Conservation (phyloP, 768 basidiomycete genomes). For the Kwoniella europaea region DNA sequence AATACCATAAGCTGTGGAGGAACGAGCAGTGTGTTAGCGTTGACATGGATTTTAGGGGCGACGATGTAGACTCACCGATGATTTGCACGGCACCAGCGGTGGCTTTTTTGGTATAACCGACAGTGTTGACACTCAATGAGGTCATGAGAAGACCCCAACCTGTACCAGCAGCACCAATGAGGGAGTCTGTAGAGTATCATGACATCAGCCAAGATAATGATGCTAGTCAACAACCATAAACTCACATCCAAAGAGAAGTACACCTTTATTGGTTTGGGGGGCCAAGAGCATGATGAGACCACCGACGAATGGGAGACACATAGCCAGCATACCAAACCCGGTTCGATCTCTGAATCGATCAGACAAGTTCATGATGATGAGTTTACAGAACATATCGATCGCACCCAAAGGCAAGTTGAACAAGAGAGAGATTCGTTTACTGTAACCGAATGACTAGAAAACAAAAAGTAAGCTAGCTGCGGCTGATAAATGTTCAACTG, state of each 20-base stretch:
- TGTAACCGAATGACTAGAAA: conserved; percentile 8
- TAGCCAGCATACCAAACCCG: conserved; percentile 29
- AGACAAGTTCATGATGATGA: conserved; percentile 36
- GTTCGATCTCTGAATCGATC: conserved; percentile 36
- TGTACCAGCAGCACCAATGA: conserved; percentile 30
- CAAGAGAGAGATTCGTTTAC: conserved; percentile 26
- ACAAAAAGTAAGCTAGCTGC: not conserved
- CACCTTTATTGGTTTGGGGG: conserved; percentile 27
- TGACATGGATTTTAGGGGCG: not conserved
- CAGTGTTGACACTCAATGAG: conserved; percentile 30
- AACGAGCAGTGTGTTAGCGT: conserved; percentile 26
- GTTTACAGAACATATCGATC: conserved; percentile 24
- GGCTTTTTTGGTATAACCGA: conserved; percentile 38
- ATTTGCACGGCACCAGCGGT: conserved; percentile 34
- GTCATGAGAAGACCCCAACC: conserved; percentile 37
- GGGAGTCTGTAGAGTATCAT: conserved; percentile 7
- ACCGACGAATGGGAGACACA: conserved; percentile 33
- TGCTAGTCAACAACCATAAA: not conserved
- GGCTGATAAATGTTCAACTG: not conserved
- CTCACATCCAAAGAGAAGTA: conserved; percentile 32
- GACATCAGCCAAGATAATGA: not conserved
- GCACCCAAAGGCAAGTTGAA: conserved; percentile 29
- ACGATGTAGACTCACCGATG: conserved; percentile 18
- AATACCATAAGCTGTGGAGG: conserved; percentile 24
- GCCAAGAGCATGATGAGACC: conserved; percentile 37